Evolutionary conservation across 495 filamentous ascomycete genomes (phyloP).

Genomic region (Penicillium parvum): DNA sequence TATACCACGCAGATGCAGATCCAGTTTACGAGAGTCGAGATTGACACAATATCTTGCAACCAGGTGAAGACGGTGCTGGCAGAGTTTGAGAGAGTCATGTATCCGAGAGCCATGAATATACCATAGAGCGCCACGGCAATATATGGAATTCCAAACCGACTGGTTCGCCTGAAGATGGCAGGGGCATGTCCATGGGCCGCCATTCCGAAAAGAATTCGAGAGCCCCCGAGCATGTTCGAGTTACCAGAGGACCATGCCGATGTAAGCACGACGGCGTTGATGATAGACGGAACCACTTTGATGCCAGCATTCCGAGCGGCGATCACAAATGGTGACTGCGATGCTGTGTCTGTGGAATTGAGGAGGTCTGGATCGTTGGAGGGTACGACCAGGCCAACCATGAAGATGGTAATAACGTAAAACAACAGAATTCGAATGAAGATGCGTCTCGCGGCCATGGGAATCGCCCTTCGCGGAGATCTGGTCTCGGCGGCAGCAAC

Average conservation of each 20-base stretch:
- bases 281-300: constrained; percentile 43
- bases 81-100: constrained; percentile 48
- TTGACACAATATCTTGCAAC: constrained; percentile 51
- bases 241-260: constrained; percentile 41
- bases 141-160: constrained; percentile 56
- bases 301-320: constrained; percentile 34
- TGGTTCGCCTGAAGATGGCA: constrained; percentile 47
- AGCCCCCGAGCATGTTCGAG: constrained; percentile 47
- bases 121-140: constrained; percentile 44
- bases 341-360: constrained; percentile 24
- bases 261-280: constrained; percentile 47
- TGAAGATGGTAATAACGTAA: constrained; percentile 39
- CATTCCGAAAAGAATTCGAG: constrained; percentile 42
- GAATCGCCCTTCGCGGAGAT: constrained; percentile 34
- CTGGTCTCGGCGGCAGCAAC: constrained; percentile 45
- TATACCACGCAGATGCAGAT: constrained; percentile 49
- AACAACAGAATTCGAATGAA: constrained; percentile 40
- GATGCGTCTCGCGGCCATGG: constrained; percentile 36
- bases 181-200: constrained; percentile 41
- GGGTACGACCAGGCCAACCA: constrained; percentile 42
- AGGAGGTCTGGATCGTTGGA: constrained; percentile 47
- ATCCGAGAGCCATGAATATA: constrained; percentile 51
- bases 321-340: constrained; percentile 54
- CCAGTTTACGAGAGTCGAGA: constrained; percentile 53
- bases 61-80: constrained; percentile 55